Percentiles rank a stretch among this genome's conserved stretches.
Conservation (phyloP, 2,329 filamentous ascomycete genomes). For the Clonostachys solani region DNA sequence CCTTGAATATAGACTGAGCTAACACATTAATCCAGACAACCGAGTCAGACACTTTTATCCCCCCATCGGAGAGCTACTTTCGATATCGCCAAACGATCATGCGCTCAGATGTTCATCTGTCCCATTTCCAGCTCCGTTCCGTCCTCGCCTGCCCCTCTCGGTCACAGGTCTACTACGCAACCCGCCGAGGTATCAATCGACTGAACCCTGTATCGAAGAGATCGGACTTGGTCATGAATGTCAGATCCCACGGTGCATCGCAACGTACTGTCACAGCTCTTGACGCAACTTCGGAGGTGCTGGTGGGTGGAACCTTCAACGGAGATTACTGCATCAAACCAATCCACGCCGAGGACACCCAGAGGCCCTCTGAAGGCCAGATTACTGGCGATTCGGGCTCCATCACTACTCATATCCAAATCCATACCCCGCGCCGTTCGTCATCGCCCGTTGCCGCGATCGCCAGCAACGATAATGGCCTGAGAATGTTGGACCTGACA, state of each 20-base stretch:
- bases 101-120: slow-evolving; percentile 44
- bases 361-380: slow-evolving; percentile 33
- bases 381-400: slow-evolving; percentile 44
- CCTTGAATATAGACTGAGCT: too few species aligned
- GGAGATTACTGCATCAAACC: slow-evolving; percentile 49
- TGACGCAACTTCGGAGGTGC: slow-evolving; percentile 45
- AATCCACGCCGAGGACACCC: slow-evolving; percentile 32
- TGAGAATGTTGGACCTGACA: slow-evolving; percentile 54
- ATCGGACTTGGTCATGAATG: slow-evolving; percentile 21
- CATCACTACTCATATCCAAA: slow-evolving; percentile 62
- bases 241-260: slow-evolving; percentile 4
- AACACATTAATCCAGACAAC: too few species aligned
- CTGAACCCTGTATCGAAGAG: slow-evolving; percentile 45
- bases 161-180: slow-evolving; percentile 54
- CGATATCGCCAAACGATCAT: slow-evolving; percentile 55
- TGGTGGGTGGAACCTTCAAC: slow-evolving; percentile 55
- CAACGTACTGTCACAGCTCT: slow-evolving; percentile 44
- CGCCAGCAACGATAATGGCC: slow-evolving; percentile 56
- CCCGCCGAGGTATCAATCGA: slow-evolving; percentile 40
- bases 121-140: slow-evolving; percentile 66
- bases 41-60: slow-evolving; percentile 15
- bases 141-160: slow-evolving; percentile 53
- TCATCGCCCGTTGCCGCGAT: slow-evolving; percentile 52
- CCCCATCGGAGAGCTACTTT: slow-evolving; percentile 45
- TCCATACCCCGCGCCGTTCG: slow-evolving; percentile 49